Percentiles rank a stretch among this genome's conserved stretches.
Conservation (phyloP, 2,329 filamentous ascomycete species). For the Xylaria multiplex region DNA sequence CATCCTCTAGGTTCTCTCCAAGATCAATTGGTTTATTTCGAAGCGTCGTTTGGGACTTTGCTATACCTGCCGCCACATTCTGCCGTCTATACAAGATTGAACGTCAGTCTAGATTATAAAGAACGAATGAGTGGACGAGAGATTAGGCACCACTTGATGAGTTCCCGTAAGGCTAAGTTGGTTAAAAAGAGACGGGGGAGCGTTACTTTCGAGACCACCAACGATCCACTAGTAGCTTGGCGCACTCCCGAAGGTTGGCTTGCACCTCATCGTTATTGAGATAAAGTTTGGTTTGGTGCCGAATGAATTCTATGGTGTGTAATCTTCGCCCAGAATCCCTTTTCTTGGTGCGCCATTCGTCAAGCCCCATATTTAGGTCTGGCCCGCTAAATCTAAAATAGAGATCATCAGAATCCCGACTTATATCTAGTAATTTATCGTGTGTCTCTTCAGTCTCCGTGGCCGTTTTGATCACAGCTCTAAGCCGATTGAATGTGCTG, state of each 20-base stretch:
- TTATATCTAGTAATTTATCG: not conserved
- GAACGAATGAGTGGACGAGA: not conserved
- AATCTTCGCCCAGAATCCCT: not conserved
- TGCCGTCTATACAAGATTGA: not conserved
- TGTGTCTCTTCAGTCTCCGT: conserved; percentile 7
- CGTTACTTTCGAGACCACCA: conserved; percentile 12
- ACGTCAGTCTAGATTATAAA: not conserved
- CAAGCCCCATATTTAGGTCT: not conserved
- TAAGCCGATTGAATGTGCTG: not conserved
- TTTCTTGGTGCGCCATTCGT: conserved; percentile 5
- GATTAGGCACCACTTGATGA: not conserved
- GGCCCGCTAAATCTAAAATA: conserved; percentile 7
- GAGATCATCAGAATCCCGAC: not conserved
- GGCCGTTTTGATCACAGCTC: conserved; percentile 5
- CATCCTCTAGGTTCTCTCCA: not conserved
- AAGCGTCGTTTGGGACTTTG: conserved; percentile 1
- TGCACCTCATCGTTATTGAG: not conserved
- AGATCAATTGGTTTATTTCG: not conserved
- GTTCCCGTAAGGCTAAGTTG: not conserved
- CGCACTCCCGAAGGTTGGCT: not conserved
- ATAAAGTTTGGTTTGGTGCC: not conserved
- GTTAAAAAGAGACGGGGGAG: not conserved
- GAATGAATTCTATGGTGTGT: conserved; percentile 6
- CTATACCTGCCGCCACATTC: not conserved
- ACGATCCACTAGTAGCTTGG: conserved; percentile 1